Base-by-base conservation (phyloP, 495 filamentous ascomycete genomes). In the Recurvomyces mirabilis region DNA sequence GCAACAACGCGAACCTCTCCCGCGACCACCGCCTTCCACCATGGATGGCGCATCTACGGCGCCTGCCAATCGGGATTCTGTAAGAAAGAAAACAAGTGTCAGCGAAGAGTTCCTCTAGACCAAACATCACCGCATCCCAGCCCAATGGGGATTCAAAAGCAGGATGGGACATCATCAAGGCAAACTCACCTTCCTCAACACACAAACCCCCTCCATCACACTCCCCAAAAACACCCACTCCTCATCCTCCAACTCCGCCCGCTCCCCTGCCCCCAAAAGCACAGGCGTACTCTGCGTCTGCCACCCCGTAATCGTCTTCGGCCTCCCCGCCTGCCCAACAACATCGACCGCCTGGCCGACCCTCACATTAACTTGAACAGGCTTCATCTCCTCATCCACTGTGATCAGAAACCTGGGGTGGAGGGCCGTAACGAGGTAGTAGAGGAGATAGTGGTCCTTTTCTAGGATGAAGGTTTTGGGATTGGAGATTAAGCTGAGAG, bases 241-340 rank as follows among this genome's bases (percentile, higher is more conserved):
- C 68, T 99, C 91, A 58, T 96, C 93, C 63, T 99, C 91, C 38
- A 99, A 64, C 69, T 99, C 91, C 31, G 91, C 91, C 55, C 91
- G 71, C 71, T 99, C 91, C 12, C 91, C 93, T 62, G 94, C 78
- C 7, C 85, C 78, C 58, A 99, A 68, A 43, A 99, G 68, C 38
- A 99, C 91, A 3, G 91, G 91, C 15, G 91, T 96, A 67, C 84
- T 95, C 67, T 99, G 91, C 47, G 91, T 99, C 68, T 99, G 91
- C 91, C 91, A 99, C 29, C 91, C 91, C 13, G 91, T 99, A 53
- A 99, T 99, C 3, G 93, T 95, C 79, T 95, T 99, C 37, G 91
- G 91, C 51, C 88, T 73, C 46, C 91, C 91, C 1, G 93, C 91
- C 64, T 96, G 91, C 34, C 91, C 91, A 29, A 99, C 91, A 38